Evolutionary conservation across 306 rosid genomes (phyloP).

Genomic region (Pyrus pyrifolia): DNA sequence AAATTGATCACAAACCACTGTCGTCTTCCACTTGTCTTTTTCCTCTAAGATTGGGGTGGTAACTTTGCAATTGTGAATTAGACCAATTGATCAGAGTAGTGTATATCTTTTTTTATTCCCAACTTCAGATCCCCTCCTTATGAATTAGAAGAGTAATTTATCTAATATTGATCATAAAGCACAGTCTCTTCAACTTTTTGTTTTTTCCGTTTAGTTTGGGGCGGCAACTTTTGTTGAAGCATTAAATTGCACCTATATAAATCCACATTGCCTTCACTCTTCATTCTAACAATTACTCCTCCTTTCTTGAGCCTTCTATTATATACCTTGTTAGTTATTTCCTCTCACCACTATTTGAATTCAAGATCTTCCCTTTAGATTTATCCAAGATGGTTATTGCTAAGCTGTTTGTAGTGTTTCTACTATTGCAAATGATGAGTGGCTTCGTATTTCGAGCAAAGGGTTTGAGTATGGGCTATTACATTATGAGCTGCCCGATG

Average conservation of each 20-base stretch:
- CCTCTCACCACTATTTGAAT: background rate
- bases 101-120: background rate
- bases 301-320: background rate
- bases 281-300: background rate
- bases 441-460: constrained; percentile 24
- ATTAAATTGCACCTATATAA: background rate
- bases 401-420: constrained; percentile 2
- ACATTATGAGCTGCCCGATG: constrained; percentile 49
- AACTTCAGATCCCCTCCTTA: background rate
- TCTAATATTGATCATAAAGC: background rate
- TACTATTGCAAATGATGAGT: constrained; percentile 28
- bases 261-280: background rate
- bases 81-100: too few relatives aligned
- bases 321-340: background rate
- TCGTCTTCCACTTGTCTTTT: background rate
- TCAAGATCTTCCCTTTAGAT: background rate
- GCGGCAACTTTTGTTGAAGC: background rate
- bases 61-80: background rate
- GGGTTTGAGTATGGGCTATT: constrained; percentile 50
- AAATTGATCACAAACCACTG: background rate
- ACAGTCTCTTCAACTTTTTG: background rate
- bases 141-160: background rate
- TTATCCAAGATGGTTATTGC: background rate
- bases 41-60: background rate
- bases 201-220: background rate